Evolutionary conservation across 23 red algal genomes (phyloP), one percentile per base, ranked within the genome.

Genomic region (Gracilaria gracilis): DNA sequence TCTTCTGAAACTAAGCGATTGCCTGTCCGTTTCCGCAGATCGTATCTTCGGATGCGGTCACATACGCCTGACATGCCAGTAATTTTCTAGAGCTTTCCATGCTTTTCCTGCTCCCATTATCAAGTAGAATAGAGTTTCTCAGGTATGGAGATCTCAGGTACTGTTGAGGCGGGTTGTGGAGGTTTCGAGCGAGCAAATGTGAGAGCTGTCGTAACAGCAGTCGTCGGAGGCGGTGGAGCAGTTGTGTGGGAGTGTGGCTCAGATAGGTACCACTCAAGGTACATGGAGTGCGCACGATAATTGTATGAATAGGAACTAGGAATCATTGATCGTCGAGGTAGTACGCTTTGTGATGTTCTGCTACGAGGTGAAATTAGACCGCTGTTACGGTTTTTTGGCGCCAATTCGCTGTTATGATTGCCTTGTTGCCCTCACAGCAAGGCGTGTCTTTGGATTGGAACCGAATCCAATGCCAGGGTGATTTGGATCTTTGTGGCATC

Each of bases 11-110:
- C 7, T 4, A 4, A 2, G 78, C 20, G 20, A 82, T 5, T 28
- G 51, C 59, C 46, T 82, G 78, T 20, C 53, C 53, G 6, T 49
- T 57, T n/a, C 78, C 78, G 17, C 25, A 49, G 1, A 82, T 27
- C n/a, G 78, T n/a, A 35, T 82, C 78, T 57, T 82, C 78, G 4
- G 78, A 82, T 9, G 20, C 78, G 2, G 28, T 49, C 1, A 55
- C 46, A 27, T 39, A 82, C 0, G 78, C 42, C 4, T 57, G 35
- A 32, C 78, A 82, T 16, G 8, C 66, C 34, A 72, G 66, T 1
- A 24, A 16, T 36, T 38, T 42, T 25, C 66, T 7, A 27, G 1
- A 14, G 5, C 66, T 2, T 36, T 38, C 34, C 16, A 72, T 8
- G 34, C 66, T 42, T 72, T 72, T 72, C 8, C 66, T 4, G 66